These are phyloP conservation scores for Trichoderma sp. DNA, from an alignment of 2,329 filamentous ascomycete species.

Conservation along the genomic window DNA sequence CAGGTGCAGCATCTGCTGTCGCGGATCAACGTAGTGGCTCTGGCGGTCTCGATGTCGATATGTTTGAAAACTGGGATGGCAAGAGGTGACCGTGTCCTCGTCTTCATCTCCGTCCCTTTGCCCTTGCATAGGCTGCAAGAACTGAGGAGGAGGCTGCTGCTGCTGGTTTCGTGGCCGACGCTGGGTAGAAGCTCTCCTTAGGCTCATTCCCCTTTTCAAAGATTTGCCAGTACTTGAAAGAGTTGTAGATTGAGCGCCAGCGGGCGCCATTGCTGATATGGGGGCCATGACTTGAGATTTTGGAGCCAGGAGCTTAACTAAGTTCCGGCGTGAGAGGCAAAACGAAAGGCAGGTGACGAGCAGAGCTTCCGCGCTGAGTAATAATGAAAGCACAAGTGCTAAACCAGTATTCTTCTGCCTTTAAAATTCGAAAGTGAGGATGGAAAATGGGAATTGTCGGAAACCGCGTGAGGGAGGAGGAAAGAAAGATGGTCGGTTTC, in stretches of 20 bases:
- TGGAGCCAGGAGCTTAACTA: not conserved
- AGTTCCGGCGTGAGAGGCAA: not conserved
- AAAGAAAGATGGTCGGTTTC: not conserved
- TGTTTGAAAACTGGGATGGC: constrained; percentile 15
- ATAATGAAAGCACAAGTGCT: not conserved
- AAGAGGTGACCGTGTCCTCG: constrained; percentile 12
- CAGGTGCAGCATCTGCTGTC: constrained; percentile 18
- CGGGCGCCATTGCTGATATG: not conserved
- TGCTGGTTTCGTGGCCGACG: constrained; percentile 3
- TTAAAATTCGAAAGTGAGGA: not conserved
- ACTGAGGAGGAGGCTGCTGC: not conserved
- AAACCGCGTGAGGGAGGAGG: not conserved
- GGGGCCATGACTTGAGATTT: not conserved
- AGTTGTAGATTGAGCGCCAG: not conserved
- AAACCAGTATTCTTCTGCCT: not conserved
- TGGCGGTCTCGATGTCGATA: constrained; percentile 24
- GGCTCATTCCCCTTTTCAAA: not conserved
- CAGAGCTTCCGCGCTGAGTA: not conserved
- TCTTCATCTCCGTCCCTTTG: constrained; percentile 11
- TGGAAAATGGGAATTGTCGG: not conserved
- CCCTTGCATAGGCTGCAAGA: not conserved
- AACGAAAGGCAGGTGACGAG: not conserved
- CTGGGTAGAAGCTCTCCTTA: constrained; percentile 12
- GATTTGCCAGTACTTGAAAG: not conserved
- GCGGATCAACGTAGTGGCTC: constrained; percentile 25